A percentile compares a stretch with the other conserved stretches of the same genome.
Evolutionary conservation across 306 rosid genomes (phyloP).

Genomic region (Vachellia collinsii): DNA sequence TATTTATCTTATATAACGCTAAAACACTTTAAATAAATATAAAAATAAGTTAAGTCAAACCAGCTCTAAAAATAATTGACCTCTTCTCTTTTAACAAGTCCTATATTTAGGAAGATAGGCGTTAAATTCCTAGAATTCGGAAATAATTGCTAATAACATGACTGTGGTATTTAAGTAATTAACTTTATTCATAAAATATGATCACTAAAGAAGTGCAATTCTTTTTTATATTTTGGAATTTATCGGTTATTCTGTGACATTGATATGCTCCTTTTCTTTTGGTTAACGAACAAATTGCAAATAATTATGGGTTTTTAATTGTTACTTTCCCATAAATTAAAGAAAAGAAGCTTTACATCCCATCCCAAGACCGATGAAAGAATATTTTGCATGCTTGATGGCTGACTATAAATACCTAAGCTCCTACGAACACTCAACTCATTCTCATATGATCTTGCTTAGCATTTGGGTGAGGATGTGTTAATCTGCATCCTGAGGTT

Average conservation of each 20-base stretch:
- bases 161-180: no score
- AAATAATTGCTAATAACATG: neutral
- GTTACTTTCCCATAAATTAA: neutral
- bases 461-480: conserved; percentile 46
- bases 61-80: no score
- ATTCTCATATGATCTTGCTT: no score
- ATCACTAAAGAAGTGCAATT: no score
- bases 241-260: neutral
- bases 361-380: neutral
- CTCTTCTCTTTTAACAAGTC: no score
- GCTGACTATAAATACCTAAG: conserved; percentile 52
- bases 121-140: neutral
- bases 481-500: conserved; percentile 70
- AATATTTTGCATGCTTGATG: conserved; percentile 12
- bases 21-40: no score
- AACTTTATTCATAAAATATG: no score
- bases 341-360: conserved; percentile 6
- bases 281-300: neutral
- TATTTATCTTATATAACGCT: no score
- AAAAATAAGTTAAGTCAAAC: no score
- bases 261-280: neutral
- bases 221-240: neutral
- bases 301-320: neutral
- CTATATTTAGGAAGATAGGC: no score
- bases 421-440: conserved; percentile 25